These are phyloP conservation scores for Fusarium graminum DNA, from an alignment of 2,329 filamentous ascomycete species.

Conservation along the genomic window DNA sequence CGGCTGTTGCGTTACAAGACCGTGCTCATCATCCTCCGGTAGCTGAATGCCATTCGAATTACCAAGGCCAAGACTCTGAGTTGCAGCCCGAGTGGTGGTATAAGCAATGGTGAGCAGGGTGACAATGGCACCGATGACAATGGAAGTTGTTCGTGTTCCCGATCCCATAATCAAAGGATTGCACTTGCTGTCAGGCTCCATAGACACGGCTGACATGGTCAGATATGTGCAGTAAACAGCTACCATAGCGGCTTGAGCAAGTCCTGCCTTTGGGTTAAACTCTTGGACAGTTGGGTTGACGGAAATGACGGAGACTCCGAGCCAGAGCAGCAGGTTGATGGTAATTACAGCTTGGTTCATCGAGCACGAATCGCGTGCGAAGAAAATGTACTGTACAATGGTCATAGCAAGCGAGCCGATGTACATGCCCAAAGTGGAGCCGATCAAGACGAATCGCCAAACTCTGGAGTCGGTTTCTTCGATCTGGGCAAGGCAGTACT, in stretches of 20 bases:
- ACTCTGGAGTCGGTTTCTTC: slow-evolving; percentile 86
- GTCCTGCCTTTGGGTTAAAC: slow-evolving; percentile 90
- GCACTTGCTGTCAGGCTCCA: slow-evolving; percentile 97
- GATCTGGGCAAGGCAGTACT: slow-evolving; percentile 94
- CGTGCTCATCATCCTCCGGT: slow-evolving; percentile 83
- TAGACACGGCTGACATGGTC: slow-evolving; percentile 97
- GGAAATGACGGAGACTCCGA: slow-evolving; percentile 84
- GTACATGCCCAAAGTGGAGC: slow-evolving; percentile 95
- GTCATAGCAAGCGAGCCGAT: slow-evolving; percentile 92
- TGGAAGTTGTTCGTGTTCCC: slow-evolving; percentile 88
- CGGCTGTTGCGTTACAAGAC: slow-evolving; percentile 88
- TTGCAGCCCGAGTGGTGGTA: slow-evolving; percentile 95
- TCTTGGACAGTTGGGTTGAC: slow-evolving; percentile 92
- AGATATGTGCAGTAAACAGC: slow-evolving; percentile 98
- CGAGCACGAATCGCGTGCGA: slow-evolving; percentile 81
- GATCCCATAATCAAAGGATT: slow-evolving; percentile 90
- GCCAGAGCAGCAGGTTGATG: slow-evolving; percentile 87
- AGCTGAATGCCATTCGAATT: slow-evolving; percentile 65
- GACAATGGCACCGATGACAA: slow-evolving; percentile 92
- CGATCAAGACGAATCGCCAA: slow-evolving; percentile 90
- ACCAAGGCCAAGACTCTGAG: slow-evolving; percentile 82
- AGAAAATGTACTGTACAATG: slow-evolving; percentile 97
- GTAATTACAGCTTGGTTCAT: slow-evolving; percentile 99
- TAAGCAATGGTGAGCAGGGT: slow-evolving; percentile 98
- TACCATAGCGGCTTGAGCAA: slow-evolving; percentile 98